These are phyloP conservation scores for Nicotiana otophora DNA, from an alignment of 257 asterid genomes.

Conservation along the genomic window DNA sequence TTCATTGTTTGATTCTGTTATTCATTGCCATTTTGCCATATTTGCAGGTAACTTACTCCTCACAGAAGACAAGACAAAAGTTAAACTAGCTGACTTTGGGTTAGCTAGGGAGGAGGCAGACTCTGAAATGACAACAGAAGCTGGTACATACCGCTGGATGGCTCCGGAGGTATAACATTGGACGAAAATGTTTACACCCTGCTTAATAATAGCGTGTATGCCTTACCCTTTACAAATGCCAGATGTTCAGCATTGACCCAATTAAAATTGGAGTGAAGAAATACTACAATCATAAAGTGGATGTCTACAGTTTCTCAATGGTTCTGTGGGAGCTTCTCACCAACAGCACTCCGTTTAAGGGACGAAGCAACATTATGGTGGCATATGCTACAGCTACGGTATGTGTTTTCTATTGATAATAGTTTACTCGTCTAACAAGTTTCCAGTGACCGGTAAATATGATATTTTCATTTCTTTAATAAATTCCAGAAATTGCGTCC, in stretches of 20 bases:
- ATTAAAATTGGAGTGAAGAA: constrained; percentile 39
- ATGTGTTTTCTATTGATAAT: constrained; percentile 2
- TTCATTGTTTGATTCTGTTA: background rate
- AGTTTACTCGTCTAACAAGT: background rate
- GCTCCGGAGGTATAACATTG: constrained; percentile 55
- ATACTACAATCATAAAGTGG: constrained; percentile 57
- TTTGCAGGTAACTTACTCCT: constrained; percentile 56
- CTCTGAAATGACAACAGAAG: constrained; percentile 56
- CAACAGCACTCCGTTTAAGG: constrained; percentile 54
- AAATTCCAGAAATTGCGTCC: constrained; percentile 53
- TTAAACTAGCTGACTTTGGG: constrained; percentile 69
- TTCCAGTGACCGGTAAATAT: background rate
- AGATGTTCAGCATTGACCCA: constrained; percentile 45
- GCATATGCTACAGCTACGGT: constrained; percentile 63
- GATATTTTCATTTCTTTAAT: background rate
- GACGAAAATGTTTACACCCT: background rate
- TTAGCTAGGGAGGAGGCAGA: constrained; percentile 53
- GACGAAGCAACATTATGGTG: constrained; percentile 42
- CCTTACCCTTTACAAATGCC: constrained; percentile 18
- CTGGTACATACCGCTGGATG: constrained; percentile 75
- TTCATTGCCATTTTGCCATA: background rate
- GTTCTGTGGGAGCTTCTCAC: constrained; percentile 62
- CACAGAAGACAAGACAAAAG: constrained; percentile 40
- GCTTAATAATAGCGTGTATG: background rate
- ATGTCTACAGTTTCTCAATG: constrained; percentile 64